These are phyloP conservation scores for Fonsecaea monophora DNA, from an alignment of 2,329 filamentous ascomycete species.

Conservation along the genomic window DNA sequence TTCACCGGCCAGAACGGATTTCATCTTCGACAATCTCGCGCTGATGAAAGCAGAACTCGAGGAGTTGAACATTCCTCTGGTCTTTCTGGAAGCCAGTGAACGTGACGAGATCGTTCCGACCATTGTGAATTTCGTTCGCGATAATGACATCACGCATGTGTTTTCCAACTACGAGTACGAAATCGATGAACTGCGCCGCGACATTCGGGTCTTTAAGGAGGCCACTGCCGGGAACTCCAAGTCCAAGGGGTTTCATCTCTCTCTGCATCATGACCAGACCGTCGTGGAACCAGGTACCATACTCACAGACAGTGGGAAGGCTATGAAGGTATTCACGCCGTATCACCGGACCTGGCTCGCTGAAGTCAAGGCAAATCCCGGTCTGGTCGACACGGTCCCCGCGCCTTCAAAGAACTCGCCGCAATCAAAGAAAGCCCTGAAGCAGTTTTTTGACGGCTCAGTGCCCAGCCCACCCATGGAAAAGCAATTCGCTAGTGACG, in stretches of 20 bases:
- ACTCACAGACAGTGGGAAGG: conserved; percentile 51
- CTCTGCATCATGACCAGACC: conserved; percentile 58
- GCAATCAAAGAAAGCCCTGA: conserved; percentile 49
- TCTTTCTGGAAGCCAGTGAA: conserved; percentile 53
- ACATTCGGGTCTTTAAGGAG: conserved; percentile 52
- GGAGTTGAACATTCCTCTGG: conserved; percentile 57
- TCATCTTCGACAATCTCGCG: conserved; percentile 54
- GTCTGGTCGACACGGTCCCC: conserved; percentile 52
- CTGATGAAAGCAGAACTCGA: conserved; percentile 56
- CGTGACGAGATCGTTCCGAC: conserved; percentile 52
- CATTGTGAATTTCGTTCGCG: conserved; percentile 53
- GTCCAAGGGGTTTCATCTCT: conserved; percentile 45
- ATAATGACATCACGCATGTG: conserved; percentile 55
- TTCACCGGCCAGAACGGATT: conserved; percentile 56
- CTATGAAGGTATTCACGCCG: conserved; percentile 61
- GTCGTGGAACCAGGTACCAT: conserved; percentile 56
- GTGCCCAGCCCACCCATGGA: conserved; percentile 43
- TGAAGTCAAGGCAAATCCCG: conserved; percentile 51
- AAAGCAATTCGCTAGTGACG: conserved; percentile 45
- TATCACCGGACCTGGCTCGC: conserved; percentile 58
- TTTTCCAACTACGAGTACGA: conserved; percentile 58
- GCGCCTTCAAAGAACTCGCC: conserved; percentile 47
- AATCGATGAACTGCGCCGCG: conserved; percentile 54
- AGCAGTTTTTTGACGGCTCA: conserved; percentile 42
- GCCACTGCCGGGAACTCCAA: conserved; percentile 41